Conservation (phyloP, 2,329 filamentous ascomycete species). For the Claviceps arundinis region DNA sequence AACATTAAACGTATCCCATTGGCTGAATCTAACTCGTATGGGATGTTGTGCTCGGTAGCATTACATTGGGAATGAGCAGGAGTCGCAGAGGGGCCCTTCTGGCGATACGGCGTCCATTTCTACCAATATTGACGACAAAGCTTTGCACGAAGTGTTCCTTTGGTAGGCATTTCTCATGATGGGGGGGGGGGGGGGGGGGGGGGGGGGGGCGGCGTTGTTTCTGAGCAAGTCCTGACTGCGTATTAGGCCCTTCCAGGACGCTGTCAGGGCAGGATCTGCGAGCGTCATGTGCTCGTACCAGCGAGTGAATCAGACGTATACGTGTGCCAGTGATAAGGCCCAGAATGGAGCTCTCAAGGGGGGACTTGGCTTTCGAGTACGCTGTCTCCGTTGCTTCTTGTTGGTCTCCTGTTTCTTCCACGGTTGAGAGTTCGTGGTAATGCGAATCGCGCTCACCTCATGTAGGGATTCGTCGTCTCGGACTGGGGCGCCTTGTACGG, state of each 20-base stretch:
- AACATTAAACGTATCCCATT: too few species aligned
- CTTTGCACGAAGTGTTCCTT: slow-evolving; percentile 50
- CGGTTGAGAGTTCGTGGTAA: not conserved
- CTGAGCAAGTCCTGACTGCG: too few species aligned
- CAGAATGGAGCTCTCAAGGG: slow-evolving; percentile 54
- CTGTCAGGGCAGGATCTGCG: slow-evolving; percentile 45
- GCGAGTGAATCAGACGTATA: slow-evolving; percentile 56
- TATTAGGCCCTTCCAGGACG: slow-evolving; percentile 51
- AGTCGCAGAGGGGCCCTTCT: slow-evolving; percentile 54
- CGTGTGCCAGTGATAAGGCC: slow-evolving; percentile 53
- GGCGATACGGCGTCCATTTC: slow-evolving; percentile 38
- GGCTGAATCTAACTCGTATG: too few species aligned
- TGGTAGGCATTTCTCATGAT: not conserved
- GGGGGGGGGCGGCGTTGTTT: too few species aligned
- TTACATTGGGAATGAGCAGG: slow-evolving; percentile 63
- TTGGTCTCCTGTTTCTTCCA: too few species aligned
- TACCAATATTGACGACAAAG: slow-evolving; percentile 46
- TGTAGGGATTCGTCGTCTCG: slow-evolving; percentile 45
- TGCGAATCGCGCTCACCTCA: slow-evolving; percentile 9
- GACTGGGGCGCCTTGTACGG: slow-evolving; percentile 57
- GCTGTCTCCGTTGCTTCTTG: not conserved
- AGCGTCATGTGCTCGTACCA: slow-evolving; percentile 53
- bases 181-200: too few species aligned
- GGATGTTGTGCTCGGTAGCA: slow-evolving; percentile 33
- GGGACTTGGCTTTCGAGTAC: slow-evolving; percentile 38